Conservation (phyloP, 2,329 filamentous ascomycete species). For the Pseudogymnoascus sp. region DNA sequence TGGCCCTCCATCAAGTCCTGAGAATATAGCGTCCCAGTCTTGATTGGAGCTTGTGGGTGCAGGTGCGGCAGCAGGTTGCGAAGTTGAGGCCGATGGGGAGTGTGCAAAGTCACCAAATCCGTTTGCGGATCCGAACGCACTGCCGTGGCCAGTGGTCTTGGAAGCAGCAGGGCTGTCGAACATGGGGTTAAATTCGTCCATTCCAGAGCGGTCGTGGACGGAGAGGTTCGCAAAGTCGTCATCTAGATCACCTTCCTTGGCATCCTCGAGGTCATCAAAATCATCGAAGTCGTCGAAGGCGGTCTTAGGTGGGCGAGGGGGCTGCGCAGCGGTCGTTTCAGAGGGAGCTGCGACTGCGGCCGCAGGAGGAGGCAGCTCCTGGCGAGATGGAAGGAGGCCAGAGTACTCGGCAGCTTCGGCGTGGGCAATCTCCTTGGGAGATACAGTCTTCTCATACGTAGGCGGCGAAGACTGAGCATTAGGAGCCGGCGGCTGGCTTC, state of each 20-base stretch:
- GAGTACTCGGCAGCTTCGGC: slow-evolving; percentile 41
- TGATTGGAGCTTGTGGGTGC: slow-evolving; percentile 42
- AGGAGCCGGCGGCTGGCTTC: slow-evolving; percentile 39
- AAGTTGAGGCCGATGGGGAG: slow-evolving; percentile 36
- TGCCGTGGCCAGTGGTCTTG: slow-evolving; percentile 23
- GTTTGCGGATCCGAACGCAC: slow-evolving; percentile 20
- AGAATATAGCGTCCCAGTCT: slow-evolving; percentile 95
- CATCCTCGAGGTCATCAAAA: slow-evolving; percentile 76
- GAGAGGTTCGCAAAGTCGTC: slow-evolving; percentile 73
- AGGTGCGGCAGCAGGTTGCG: slow-evolving; percentile 26
- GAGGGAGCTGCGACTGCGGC: slow-evolving; percentile 16
- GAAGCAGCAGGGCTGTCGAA: slow-evolving; percentile 55
- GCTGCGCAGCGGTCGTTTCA: slow-evolving; percentile 23
- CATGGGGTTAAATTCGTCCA: slow-evolving; percentile 73
- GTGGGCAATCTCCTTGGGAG: slow-evolving; percentile 37
- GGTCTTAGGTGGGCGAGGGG: slow-evolving; percentile 34
- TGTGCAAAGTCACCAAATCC: slow-evolving; percentile 39
- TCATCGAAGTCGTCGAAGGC: slow-evolving; percentile 70
- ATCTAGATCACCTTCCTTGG: slow-evolving; percentile 70
- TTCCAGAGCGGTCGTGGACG: slow-evolving; percentile 47
- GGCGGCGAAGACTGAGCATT: slow-evolving; percentile 52
- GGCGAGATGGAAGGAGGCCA: slow-evolving; percentile 46
- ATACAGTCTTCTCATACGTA: slow-evolving; percentile 39
- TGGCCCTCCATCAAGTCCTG: slow-evolving; percentile 55
- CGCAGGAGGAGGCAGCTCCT: slow-evolving; percentile 36